Conservation (phyloP, 78 protist genomes). For the Goniomonas avonlea region DNA sequence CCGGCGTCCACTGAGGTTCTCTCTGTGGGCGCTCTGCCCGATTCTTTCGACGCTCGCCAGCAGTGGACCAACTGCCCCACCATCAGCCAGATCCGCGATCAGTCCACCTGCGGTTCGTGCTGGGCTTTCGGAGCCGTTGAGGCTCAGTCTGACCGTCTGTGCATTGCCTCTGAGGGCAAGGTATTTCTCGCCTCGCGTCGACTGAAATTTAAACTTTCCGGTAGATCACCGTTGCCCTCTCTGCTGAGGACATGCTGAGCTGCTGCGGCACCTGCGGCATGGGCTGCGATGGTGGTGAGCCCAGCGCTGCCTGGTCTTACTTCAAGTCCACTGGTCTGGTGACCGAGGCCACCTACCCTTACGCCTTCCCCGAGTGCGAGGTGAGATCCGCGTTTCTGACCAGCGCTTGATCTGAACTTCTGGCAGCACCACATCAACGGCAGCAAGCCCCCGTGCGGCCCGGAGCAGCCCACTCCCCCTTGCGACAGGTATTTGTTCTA, state of each 20-base stretch:
- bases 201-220: too few species aligned
- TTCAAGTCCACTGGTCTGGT: conserved; percentile 14
- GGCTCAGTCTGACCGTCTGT: conserved; percentile 22
- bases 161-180: conserved; percentile 10
- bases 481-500: too few species aligned
- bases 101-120: conserved; percentile 62
- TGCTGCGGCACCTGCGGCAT: conserved; percentile 35
- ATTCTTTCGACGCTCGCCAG: conserved; percentile 13
- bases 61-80: conserved; percentile 36
- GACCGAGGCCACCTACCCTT: conserved; percentile 26
- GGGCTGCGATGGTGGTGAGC: conserved; percentile 43
- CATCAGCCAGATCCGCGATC: conserved; percentile 44
- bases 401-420: too few species aligned
- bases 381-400: neutral
- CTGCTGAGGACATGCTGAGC: conserved; percentile 37
- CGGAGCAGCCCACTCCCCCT: conserved; percentile 1
- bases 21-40: conserved; percentile 17
- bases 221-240: conserved; percentile 16
- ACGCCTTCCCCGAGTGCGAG: conserved; percentile 5
- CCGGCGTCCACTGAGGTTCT: neutral
- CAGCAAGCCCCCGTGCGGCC: conserved; percentile 9
- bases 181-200: too few species aligned
- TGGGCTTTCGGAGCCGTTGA: conserved; percentile 55
- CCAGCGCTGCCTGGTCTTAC: conserved; percentile 37
- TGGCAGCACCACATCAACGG: conserved; percentile 20